Evolutionary conservation across 768 basidiomycete species (phyloP).

Genomic region (Hemileccinum rubropunctum): DNA sequence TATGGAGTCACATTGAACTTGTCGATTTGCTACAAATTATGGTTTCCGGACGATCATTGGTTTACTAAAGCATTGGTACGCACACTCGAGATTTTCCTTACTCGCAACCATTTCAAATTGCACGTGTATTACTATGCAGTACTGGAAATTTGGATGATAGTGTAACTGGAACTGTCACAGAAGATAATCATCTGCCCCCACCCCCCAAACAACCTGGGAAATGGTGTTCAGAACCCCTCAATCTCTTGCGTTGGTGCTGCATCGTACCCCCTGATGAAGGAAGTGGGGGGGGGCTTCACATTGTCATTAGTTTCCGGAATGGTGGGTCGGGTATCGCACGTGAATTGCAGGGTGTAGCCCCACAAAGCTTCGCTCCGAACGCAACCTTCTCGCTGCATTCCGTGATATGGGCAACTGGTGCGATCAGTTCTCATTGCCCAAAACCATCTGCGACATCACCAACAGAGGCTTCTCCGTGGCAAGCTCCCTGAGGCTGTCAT

Average conservation of each 20-base stretch:
- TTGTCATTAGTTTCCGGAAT: conserved; percentile 92
- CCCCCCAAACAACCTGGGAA: too few species aligned
- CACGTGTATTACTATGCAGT: too few species aligned
- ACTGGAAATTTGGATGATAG: too few species aligned
- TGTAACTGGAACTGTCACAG: too few species aligned
- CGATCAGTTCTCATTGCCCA: conserved; percentile 91
- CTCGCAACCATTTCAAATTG: too few species aligned
- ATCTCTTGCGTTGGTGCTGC: conserved; percentile 99
- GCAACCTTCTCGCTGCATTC: conserved; percentile 85
- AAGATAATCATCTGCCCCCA: too few species aligned
- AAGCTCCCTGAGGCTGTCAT: conserved; percentile 92
- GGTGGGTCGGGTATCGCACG: conserved; percentile 91
- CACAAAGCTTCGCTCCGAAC: conserved; percentile 78
- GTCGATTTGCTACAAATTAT: conserved; percentile 2
- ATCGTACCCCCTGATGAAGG: conserved; percentile 89
- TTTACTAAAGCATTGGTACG: background rate
- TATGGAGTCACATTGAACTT: conserved; percentile 13
- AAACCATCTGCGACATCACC: conserved; percentile 91
- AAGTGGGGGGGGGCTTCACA: conserved; percentile 92
- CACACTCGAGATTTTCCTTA: background rate
- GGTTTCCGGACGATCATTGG: conserved; percentile 10
- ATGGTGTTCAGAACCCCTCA: too few species aligned
- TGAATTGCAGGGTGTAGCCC: conserved; percentile 90
- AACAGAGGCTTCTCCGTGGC: conserved; percentile 88
- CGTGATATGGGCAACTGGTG: conserved; percentile 92